Evolutionary conservation across 345 rosid species (phyloP), one percentile per base, ranked within the genome.

Genomic region (Arabidopsis suecica): DNA sequence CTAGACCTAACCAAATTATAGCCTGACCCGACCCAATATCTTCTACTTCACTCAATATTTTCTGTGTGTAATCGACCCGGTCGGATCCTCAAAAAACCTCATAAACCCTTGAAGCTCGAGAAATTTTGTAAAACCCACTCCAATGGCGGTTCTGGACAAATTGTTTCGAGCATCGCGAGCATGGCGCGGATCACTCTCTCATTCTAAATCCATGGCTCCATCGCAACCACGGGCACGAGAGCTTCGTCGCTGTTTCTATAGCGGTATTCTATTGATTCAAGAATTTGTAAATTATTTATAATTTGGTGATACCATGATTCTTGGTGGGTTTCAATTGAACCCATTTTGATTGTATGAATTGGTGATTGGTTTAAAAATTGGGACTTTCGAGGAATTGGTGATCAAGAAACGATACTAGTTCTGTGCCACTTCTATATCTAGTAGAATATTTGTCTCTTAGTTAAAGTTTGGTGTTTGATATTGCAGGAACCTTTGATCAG

Each of bases 141-240:
- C 57, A 13, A 90, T 89, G 96, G 80, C 85, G 60, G 57, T 75
- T 68, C 51, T 81, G 1, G 62, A 79, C 55, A 72, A 87, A 69
- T 69, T 90, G 37, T 62, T 76, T 50, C 82, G 78, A 69, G 59
- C 84, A 53, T 75, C 80, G 41, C 84, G 85, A 14, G 22, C 70
- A 37, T 79, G 83, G 78, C 81, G 88, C 42, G 18, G 74, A 18
- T 57, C 75, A 10, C 55, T 77, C 38, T 25, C 72, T 45, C 58
- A 68, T 41, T 53, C 81, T 64, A 85, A 80, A 76, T n/a, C 79
- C 72, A 77, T 81, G 2, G 64, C 59, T 48, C 77, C 84, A 5
- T 77, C 72, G 4, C 69, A 37, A 42, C 36, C 68, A 67, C 77
- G 68, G 18, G 73, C 81, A 37, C 71, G 18, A 37, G 64, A 53